phyloP scores from a whole-genome alignment of 805 yeast species.

The Candida sphagnicola region DNA sequence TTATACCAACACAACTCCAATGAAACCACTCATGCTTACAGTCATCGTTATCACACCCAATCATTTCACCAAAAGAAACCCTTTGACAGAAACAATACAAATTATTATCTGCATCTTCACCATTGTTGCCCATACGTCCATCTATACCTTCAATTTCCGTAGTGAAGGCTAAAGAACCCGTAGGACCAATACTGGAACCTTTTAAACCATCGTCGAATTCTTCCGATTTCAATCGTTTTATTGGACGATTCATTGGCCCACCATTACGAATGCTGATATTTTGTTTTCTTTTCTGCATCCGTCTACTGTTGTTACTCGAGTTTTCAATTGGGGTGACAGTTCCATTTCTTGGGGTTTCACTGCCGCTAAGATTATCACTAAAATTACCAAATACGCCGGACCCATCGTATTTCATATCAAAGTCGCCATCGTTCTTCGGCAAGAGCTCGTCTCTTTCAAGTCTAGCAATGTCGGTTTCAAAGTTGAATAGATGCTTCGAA shows the following conservation, averaged over 20 bases:
- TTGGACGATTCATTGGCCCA: slow-evolving; percentile 10
- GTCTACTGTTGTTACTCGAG: not conserved
- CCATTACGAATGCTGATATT: slow-evolving; percentile 4
- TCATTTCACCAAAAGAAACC: slow-evolving; percentile 95
- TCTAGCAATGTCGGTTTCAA: slow-evolving; percentile 72
- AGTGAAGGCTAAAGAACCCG: slow-evolving; percentile 9
- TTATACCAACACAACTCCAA: slow-evolving; percentile 88
- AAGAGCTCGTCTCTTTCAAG: slow-evolving; percentile 79
- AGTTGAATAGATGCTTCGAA: slow-evolving; percentile 65
- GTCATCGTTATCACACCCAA: slow-evolving; percentile 89
- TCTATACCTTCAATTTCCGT: slow-evolving; percentile 12
- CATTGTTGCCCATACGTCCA: slow-evolving; percentile 18
- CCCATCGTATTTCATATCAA: slow-evolving; percentile 10
- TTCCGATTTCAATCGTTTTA: slow-evolving; percentile 19
- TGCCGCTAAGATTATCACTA: slow-evolving; percentile 23
- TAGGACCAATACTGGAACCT: slow-evolving; percentile 3
- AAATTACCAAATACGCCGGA: slow-evolving; percentile 11
- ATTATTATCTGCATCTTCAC: slow-evolving; percentile 43
- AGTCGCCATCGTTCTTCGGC: slow-evolving; percentile 45
- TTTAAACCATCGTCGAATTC: slow-evolving; percentile 17
- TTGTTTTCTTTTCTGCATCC: slow-evolving; percentile 5
- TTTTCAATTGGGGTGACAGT: slow-evolving; percentile 8
- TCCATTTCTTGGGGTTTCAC: slow-evolving; percentile 27
- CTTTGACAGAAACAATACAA: slow-evolving; percentile 90
- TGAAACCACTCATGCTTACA: slow-evolving; percentile 96